These are phyloP conservation scores for Capronia americana DNA, from an alignment of 2,329 filamentous ascomycete genomes.

Conservation along the genomic window DNA sequence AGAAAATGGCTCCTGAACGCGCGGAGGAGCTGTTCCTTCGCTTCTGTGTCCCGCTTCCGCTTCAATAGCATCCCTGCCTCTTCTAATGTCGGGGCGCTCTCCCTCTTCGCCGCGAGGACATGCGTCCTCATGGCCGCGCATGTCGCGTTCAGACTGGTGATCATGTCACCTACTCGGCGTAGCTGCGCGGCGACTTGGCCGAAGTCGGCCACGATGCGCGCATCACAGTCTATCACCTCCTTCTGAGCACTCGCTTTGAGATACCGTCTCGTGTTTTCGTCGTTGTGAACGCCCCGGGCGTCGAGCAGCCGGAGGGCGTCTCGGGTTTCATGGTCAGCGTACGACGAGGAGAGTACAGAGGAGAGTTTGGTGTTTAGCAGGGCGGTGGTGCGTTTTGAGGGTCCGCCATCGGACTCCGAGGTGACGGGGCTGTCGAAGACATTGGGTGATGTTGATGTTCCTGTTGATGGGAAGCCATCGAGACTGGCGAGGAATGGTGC, in stretches of 20 bases:
- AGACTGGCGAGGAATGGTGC: constrained; percentile 23
- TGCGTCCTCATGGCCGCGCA: constrained; percentile 82
- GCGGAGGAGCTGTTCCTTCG: constrained; percentile 79
- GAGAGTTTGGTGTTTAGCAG: constrained; percentile 83
- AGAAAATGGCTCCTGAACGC: constrained; percentile 84
- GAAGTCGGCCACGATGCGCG: constrained; percentile 85
- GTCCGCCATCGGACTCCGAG: constrained; percentile 18
- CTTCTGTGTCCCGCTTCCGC: constrained; percentile 76
- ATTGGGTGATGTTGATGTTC: constrained; percentile 2
- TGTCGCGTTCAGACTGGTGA: constrained; percentile 77
- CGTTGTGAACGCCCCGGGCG: constrained; percentile 72
- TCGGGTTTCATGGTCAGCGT: constrained; percentile 88
- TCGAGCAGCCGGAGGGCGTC: constrained; percentile 83
- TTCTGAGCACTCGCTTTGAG: constrained; percentile 71
- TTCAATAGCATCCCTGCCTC: constrained; percentile 77
- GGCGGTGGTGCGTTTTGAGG: constrained; percentile 58
- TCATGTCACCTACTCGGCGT: constrained; percentile 77
- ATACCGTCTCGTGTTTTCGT: constrained; percentile 76
- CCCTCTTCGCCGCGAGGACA: constrained; percentile 74
- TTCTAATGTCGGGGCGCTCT: constrained; percentile 75
- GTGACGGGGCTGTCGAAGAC: constrained; percentile 25
- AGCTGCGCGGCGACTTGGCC: constrained; percentile 92
- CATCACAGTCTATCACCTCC: constrained; percentile 92
- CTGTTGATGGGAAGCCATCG: constrained; percentile 20
- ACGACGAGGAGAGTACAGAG: constrained; percentile 85